Base-by-base conservation (phyloP, 192 early-diverging fungal species). In the Umbelopsis sp. region DNA sequence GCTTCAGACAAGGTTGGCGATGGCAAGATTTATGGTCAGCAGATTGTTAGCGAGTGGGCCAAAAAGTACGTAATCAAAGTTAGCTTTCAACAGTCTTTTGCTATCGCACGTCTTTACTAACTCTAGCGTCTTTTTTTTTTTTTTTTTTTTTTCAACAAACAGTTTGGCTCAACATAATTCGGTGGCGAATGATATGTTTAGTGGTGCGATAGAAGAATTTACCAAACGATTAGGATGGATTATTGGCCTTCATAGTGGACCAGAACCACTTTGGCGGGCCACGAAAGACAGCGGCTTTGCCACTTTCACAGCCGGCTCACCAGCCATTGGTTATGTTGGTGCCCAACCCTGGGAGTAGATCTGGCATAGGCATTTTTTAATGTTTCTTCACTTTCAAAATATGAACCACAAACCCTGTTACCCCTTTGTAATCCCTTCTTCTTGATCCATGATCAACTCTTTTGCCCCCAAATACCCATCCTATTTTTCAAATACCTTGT, bases 41-140 rank as follows among this genome's bases (percentile, higher is more conserved):
- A 84, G 46, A 83, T 91, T 27, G 91, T 97, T 13, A 87, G 84
- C 22, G 93, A 95, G 77, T 98, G 97, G 97, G 91, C 87, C 5
- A 82, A 84, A 65, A 88, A 89, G 85, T 87, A 81, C 69, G 81
- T 64, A 8, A 22, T 35, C 50, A 68, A 35, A 2, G 46, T 52
- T 22, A 52, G 35, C 8, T 66, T 49, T 47, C 21, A 27, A n/a
- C 7, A 49, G 46, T 37, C 41, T 30, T 33, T 52, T 0, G 35
- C 22, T 10, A 52, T 44, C 12, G n/a, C 23, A 4, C 7, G 67
- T 23, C 27, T 41, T 22, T 47, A 49, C 48, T 16, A 21, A 27
- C 35, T n/a, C 23, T 50, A 8, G 45, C 13, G 15, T 9, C 10
- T 49, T 22, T 46, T 16, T 23, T 9, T n/a, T 49, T 22, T 46